phyloP scores from a whole-genome alignment of 805 yeast species.

The Myxozyma monticola region DNA sequence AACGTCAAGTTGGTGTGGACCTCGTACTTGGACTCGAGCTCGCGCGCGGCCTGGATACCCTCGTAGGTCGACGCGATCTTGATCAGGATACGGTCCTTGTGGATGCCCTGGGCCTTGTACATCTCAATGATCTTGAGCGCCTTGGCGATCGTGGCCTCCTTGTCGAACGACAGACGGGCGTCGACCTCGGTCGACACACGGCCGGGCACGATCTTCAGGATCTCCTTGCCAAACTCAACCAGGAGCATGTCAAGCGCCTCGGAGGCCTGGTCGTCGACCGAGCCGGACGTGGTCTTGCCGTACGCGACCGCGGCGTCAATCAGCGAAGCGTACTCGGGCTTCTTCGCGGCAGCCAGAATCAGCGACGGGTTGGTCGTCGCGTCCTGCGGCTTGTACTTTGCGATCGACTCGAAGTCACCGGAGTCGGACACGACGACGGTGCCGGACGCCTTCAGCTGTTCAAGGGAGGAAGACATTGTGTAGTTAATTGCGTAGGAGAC shows the following conservation, averaged over 20 bases:
- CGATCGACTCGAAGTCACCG: slow-evolving; percentile 97
- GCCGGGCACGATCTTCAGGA: slow-evolving; percentile 94
- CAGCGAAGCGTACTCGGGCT: slow-evolving; percentile 82
- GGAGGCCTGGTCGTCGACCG: slow-evolving; percentile 60
- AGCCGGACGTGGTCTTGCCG: slow-evolving; percentile 58
- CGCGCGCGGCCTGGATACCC: slow-evolving; percentile 98
- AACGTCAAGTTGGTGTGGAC: slow-evolving; percentile 94
- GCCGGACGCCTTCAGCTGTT: slow-evolving; percentile 90
- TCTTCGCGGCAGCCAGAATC: slow-evolving; percentile 92
- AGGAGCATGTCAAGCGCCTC: slow-evolving; percentile 87
- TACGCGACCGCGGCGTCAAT: slow-evolving; percentile 88
- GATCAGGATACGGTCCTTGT: slow-evolving; percentile 87
- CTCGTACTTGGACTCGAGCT: slow-evolving; percentile 84
- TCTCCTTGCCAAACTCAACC: slow-evolving; percentile 94
- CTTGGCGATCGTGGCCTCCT: slow-evolving; percentile 88
- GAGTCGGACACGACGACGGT: slow-evolving; percentile 98
- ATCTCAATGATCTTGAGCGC: slow-evolving; percentile 87
- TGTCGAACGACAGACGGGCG: slow-evolving; percentile 96
- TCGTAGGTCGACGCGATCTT: slow-evolving; percentile 98
- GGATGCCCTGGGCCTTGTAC: slow-evolving; percentile 81
- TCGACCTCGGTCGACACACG: slow-evolving; percentile 99
- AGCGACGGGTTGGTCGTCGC: slow-evolving; percentile 99
- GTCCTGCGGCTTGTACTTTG: slow-evolving; percentile 97
- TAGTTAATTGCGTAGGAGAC: too few species aligned
- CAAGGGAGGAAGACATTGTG: slow-evolving; percentile 66